Conservation (phyloP, 108 stramenopile genomes). For the Cyclotella atomus region DNA sequence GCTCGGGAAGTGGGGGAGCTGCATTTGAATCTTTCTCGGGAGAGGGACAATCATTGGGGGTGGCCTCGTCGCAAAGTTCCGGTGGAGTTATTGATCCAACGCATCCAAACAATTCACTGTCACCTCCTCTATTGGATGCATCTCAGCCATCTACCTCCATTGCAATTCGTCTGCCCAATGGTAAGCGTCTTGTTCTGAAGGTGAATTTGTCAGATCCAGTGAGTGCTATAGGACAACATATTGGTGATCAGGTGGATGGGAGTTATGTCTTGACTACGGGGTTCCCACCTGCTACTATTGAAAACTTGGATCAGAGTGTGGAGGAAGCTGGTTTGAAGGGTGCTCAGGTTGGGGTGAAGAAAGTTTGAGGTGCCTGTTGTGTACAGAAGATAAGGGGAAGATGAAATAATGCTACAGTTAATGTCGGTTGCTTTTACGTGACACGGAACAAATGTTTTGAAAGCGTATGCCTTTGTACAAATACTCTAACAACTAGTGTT, state of each 20-base stretch:
- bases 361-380: conserved; percentile 5
- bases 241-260: conserved; percentile 30
- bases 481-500: no score
- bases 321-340: conserved; percentile 81
- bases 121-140: conserved; percentile 43
- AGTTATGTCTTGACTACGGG: conserved; percentile 71
- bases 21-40: conserved; percentile 44
- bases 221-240: conserved; percentile 55
- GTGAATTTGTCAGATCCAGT: conserved; percentile 56
- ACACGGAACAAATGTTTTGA: no score
- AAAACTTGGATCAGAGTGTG: conserved; percentile 58
- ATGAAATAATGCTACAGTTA: neutral
- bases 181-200: conserved; percentile 66
- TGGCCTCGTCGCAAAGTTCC: neutral
- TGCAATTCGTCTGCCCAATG: conserved; percentile 75
- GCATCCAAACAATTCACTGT: neutral
- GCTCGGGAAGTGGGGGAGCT: conserved; percentile 31
- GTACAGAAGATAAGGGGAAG: neutral
- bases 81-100: conserved; percentile 63
- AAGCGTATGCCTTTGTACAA: no score
- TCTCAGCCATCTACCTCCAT: conserved; percentile 66
- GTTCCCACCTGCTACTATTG: conserved; percentile 74
- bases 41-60: conserved; percentile 49
- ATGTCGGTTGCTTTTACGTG: no score
- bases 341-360: conserved; percentile 69